Conservation (phyloP, 179 eudicot species). For the Camellia oleifera region DNA sequence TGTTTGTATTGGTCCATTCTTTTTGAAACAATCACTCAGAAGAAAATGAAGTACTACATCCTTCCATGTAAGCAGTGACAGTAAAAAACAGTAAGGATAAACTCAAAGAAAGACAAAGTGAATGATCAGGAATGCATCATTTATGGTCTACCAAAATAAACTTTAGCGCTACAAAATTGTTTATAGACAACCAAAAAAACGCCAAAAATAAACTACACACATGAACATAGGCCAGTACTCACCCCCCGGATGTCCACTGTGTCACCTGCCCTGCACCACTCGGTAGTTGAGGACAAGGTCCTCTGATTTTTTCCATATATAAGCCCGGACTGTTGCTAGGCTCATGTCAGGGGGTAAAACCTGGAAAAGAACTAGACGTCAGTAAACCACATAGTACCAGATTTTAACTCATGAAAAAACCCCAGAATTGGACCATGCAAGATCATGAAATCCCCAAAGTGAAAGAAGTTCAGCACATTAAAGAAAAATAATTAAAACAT, state of each 20-base stretch:
- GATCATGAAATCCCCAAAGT: constrained; percentile 3
- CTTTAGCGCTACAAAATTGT: neutral
- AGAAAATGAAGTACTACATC: neutral
- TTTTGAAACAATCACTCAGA: neutral
- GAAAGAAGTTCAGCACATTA: neutral
- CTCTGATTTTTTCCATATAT: constrained; percentile 94
- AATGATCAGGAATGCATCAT: neutral
- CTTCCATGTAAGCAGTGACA: too few relatives aligned
- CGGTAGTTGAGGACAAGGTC: constrained; percentile 89
- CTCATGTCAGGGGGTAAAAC: constrained; percentile 93
- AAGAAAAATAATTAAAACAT: neutral
- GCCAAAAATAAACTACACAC: neutral
- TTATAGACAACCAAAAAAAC: neutral
- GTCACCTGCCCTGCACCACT: constrained; percentile 60
- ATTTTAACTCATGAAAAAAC: neutral
- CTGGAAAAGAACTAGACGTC: constrained; percentile 40
- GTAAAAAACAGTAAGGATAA: neutral
- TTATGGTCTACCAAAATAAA: constrained; percentile 3
- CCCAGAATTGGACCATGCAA: neutral
- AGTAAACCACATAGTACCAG: too few relatives aligned
- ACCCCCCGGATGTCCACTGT: constrained; percentile 8
- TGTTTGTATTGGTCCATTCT: constrained; percentile 6
- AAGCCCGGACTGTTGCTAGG: constrained; percentile 89
- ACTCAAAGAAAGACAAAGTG: neutral
- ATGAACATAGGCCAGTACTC: constrained; percentile 7